Conservation (phyloP, 2,329 filamentous ascomycete species). For the Pestalotiopsis sp. region DNA sequence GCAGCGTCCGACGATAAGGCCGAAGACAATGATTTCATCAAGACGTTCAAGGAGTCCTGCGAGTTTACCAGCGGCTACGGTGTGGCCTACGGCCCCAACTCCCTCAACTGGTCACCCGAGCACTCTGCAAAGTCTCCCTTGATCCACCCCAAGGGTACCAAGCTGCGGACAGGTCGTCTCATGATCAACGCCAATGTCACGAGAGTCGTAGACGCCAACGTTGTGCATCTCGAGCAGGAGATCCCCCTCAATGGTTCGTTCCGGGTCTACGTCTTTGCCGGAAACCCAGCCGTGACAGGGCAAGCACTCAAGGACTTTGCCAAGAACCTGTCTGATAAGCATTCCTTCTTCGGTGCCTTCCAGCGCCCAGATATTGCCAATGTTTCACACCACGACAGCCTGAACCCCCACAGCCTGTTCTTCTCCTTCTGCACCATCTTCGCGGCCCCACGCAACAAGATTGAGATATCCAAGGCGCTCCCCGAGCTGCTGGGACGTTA, state of each 20-base stretch:
- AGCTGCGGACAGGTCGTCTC: conserved; percentile 73
- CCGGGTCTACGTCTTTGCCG: conserved; percentile 85
- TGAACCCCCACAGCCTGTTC: conserved; percentile 84
- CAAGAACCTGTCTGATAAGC: conserved; percentile 61
- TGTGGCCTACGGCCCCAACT: conserved; percentile 80
- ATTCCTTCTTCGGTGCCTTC: conserved; percentile 74
- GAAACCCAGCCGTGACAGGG: conserved; percentile 60
- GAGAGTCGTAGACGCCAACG: conserved; percentile 84
- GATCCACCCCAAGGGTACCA: conserved; percentile 67
- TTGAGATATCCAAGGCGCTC: conserved; percentile 73
- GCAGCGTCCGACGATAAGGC: conserved; percentile 55
- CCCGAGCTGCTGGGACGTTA: conserved; percentile 75
- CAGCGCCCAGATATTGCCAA: conserved; percentile 60
- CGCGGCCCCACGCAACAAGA: conserved; percentile 64
- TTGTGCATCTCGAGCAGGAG: conserved; percentile 88
- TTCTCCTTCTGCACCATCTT: conserved; percentile 81
- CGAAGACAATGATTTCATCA: conserved; percentile 79
- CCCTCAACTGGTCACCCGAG: conserved; percentile 77
- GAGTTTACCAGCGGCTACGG: conserved; percentile 94
- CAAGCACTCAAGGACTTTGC: conserved; percentile 73
- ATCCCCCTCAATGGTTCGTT: conserved; percentile 87
- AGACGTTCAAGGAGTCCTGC: conserved; percentile 87
- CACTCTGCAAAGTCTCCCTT: conserved; percentile 73
- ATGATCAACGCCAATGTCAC: conserved; percentile 82
- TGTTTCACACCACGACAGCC: conserved; percentile 75